A percentile compares a stretch with the other conserved stretches of the same genome.
phyloP scores from a whole-genome alignment of 805 yeast genomes.

The Starmera caribaea region DNA sequence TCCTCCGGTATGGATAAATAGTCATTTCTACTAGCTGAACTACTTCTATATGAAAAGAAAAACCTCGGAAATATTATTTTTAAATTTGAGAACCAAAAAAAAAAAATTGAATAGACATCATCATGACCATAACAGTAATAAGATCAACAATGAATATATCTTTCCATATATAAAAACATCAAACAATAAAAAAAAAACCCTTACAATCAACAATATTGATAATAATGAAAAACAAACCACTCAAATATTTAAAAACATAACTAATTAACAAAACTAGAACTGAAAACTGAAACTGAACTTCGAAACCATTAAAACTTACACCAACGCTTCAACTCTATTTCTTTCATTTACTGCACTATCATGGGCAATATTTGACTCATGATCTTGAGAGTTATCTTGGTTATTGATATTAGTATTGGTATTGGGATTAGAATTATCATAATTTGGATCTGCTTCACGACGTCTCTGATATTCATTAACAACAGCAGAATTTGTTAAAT shows the following conservation, averaged over 20 bases:
- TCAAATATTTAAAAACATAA: background rate
- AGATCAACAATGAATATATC: too few species aligned
- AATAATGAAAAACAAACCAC: background rate
- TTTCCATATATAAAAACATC: too few species aligned
- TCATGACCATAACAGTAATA: too few species aligned
- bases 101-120: too few species aligned
- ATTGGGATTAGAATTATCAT: background rate
- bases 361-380: too few species aligned
- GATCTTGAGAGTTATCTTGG: background rate
- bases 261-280: background rate
- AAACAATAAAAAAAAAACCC: background rate
- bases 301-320: slow-evolving; percentile 1
- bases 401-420: background rate
- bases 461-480: slow-evolving; percentile 22
- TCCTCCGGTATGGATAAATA: too few species aligned
- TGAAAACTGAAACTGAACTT: background rate
- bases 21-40: too few species aligned
- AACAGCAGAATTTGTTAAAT: slow-evolving; percentile 45
- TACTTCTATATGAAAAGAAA: too few species aligned
- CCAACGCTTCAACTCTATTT: slow-evolving; percentile 8
- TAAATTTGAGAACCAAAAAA: too few species aligned
- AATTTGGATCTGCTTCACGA: slow-evolving; percentile 8
- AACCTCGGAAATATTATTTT: too few species aligned
- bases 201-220: background rate
- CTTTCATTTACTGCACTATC: slow-evolving; percentile 1